Evolutionary conservation across 2,329 filamentous ascomycete species (phyloP).

Genomic region (Pleomassaria siparia): DNA sequence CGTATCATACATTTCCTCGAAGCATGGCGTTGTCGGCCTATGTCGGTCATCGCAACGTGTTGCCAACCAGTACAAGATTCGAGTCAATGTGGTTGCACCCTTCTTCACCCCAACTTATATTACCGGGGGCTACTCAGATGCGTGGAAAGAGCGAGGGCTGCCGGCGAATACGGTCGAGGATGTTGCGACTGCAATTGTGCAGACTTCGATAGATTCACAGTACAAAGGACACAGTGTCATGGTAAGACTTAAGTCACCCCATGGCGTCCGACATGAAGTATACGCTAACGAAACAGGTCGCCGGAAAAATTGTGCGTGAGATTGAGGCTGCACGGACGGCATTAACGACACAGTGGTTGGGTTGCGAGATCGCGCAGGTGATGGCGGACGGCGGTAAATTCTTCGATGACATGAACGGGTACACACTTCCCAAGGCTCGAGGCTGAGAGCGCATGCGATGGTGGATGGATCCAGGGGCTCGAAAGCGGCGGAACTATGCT

Average conservation of each 20-base stretch:
- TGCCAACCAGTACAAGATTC: constrained; percentile 39
- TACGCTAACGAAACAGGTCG: constrained; percentile 23
- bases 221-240: constrained; percentile 32
- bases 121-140: constrained; percentile 41
- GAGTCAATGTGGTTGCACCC: constrained; percentile 52
- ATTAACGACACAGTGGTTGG: constrained; percentile 35
- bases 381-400: constrained; percentile 38
- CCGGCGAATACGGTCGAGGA: constrained; percentile 47
- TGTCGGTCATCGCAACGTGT: constrained; percentile 41
- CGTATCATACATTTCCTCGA: constrained; percentile 47
- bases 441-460: too few relatives aligned
- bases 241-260: constrained; percentile 25
- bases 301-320: constrained; percentile 29
- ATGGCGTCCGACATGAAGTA: constrained; percentile 4
- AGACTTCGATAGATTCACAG: constrained; percentile 38
- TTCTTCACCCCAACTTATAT: constrained; percentile 53
- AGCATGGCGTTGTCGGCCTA: constrained; percentile 47
- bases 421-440: constrained; percentile 32
- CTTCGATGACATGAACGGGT: constrained; percentile 39
- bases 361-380: constrained; percentile 34
- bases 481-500: too few relatives aligned
- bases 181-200: constrained; percentile 47
- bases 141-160: constrained; percentile 44
- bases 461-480: too few relatives aligned
- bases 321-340: constrained; percentile 30